A percentile compares a stretch with the other conserved stretches of the same genome.
phyloP scores from a whole-genome alignment of 345 rosid species.

The Eucalyptus erythrocorys region DNA sequence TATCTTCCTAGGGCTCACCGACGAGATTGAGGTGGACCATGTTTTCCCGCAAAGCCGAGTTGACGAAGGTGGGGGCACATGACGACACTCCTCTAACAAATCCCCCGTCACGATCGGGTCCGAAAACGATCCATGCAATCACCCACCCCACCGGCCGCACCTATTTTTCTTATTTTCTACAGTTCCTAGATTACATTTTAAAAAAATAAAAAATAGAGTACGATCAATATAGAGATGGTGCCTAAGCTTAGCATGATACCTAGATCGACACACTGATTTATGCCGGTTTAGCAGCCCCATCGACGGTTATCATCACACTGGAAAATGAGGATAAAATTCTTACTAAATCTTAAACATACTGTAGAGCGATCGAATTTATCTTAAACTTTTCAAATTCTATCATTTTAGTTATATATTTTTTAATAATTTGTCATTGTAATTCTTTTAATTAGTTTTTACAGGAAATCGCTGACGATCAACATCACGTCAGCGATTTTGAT shows the following conservation, averaged over 20 bases:
- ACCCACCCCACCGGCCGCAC: neutral
- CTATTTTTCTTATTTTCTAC: neutral
- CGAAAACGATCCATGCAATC: neutral
- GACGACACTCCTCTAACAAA: neutral
- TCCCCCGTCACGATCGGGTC: neutral
- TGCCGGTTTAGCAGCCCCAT: neutral
- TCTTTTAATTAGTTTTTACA: rapidly evolving
- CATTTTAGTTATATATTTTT: rapidly evolving
- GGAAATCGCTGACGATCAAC: rapidly evolving
- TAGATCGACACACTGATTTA: neutral
- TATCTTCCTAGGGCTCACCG: neutral
- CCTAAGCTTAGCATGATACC: neutral
- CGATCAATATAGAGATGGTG: neutral
- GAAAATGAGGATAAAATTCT: neutral
- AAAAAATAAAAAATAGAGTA: rapidly evolving
- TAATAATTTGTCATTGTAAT: rapidly evolving
- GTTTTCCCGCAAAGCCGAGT: neutral
- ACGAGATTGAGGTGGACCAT: neutral
- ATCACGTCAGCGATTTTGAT: rapidly evolving
- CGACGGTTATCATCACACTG: rapidly evolving
- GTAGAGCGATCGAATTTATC: rapidly evolving
- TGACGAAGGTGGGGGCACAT: neutral
- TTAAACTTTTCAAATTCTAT: rapidly evolving
- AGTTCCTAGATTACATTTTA: neutral
- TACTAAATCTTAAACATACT: rapidly evolving